Evolutionary conservation across 108 stramenopile genomes (phyloP), one percentile per base, ranked within the genome.

Genomic region (Mediolabrus comicus): DNA sequence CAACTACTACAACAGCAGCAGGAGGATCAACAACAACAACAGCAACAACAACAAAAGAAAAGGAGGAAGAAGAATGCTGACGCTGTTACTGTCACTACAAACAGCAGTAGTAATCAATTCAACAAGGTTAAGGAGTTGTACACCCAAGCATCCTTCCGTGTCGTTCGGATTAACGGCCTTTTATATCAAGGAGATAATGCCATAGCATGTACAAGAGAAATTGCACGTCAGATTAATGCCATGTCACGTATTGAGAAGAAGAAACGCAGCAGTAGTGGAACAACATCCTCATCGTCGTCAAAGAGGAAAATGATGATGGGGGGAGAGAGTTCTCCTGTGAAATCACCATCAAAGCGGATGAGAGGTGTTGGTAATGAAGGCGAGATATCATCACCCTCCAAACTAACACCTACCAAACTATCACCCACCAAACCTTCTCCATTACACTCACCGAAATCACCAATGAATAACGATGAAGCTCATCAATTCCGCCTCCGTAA

Each of bases 141-240:
- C 52, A 14, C 30, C 31, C 53, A 46, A 60, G 38, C 43, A 33
- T 62, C 72, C 22, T 94, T 90, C 71, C 87, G 88, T 36, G 78
- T 79, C 16, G 81, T 94, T 17, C 57, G 71, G 8, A 55, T 94
- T 54, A 86, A 94, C 67, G 93, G 93, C 1, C 59, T 90, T 25
- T 34, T 90, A 1, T 72, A 83, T 57, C 84, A 84, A 62, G 92
- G 90, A 26, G 70, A 87, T n/a, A 84, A 87, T 71, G 84, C 85
- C 34, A 69, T 70, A 25, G 53, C 65, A 12, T 87, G 85, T 9
- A 75, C 86, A 8, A 66, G 79, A 25, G 93, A 94, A 69, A 91
- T 94, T 53, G 82, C 90, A n/a, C 64, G 84, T 26, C 93, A 94
- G 79, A 72, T 94, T 27, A 81, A 85, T 24, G 83, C 79, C 28